Evolutionary conservation across 1,139 yeast species (phyloP).

Genomic region (Pichia sp.): DNA sequence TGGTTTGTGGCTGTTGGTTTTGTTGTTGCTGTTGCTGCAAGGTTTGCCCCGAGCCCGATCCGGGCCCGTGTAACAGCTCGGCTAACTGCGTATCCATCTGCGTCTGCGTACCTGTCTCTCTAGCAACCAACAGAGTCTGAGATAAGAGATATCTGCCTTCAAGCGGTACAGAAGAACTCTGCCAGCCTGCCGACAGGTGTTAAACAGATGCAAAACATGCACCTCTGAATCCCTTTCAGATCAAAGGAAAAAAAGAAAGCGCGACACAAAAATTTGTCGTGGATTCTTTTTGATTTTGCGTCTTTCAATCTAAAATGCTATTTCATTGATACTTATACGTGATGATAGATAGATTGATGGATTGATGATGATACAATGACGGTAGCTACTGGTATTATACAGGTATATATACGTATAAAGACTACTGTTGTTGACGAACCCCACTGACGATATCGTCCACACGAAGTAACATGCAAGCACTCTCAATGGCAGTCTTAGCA

Average conservation of each 20-base stretch:
- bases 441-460: conserved; percentile 98
- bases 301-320: too few relatives aligned
- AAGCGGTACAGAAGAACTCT: not conserved
- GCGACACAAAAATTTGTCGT: not conserved
- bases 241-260: conserved; percentile 2
- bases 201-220: not conserved
- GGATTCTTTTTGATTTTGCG: not conserved
- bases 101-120: not conserved
- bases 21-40: conserved; percentile 4
- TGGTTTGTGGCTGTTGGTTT: conserved; percentile 3
- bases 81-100: not conserved
- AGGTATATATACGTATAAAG: not conserved
- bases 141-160: not conserved
- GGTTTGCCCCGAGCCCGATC: not conserved
- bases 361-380: not conserved
- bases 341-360: not conserved
- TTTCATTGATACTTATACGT: too few relatives aligned
- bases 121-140: not conserved
- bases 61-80: not conserved
- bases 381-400: not conserved
- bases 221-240: not conserved
- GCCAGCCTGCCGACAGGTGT: not conserved
- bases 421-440: conserved; percentile 49
- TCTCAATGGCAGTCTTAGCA: conserved; percentile 93
- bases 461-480: conserved; percentile 89